Base-by-base conservation (phyloP, 768 basidiomycete species). In the Hydnomerulius pinastri region DNA sequence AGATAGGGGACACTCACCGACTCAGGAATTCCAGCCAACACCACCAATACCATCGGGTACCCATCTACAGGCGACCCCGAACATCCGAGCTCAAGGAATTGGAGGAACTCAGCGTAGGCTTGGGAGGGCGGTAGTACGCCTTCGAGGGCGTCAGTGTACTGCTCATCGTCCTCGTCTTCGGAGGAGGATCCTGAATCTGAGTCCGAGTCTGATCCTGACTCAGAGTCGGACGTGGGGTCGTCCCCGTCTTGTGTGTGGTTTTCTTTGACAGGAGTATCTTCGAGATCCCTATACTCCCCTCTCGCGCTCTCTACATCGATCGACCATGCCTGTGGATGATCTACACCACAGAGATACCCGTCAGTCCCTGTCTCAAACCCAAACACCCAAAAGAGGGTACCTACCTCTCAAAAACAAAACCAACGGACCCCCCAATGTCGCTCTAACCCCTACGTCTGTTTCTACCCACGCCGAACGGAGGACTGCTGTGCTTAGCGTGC, bases 41-140 rank as follows among this genome's bases (percentile, higher is more conserved):
- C 76, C 21, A 97, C 75, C 15, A 97, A 71, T 23, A 96, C 76
- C 2, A 85, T 77, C 0, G 92, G 92, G 65, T 97, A 98, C 2
- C 88, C 89, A 55, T 87, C 78, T 1, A 82, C 64, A 0, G 92
- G 87, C 4, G 86, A 81, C 1, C 88, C 87, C n/a, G 82, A 80
- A 65, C 93, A 97, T 10, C 86, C 91, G 1, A 81, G 70, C 48
- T 83, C 73, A 18, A 98, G 78, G 71, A 94, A 97, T 30, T 77
- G 78, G 18, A 93, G 71, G 68, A 98, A 94, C 42, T 87, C 84
- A 12, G 60, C 66, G 61, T 88, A 96, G 2, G 83, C 81, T 20
- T 62, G 59, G 9, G 77, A 81, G 23, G 8, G 30, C 21, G 9
- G 43, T 9, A 21, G 25, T 39, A 35, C n/a, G n/a, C 37, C 45